Percentiles rank a stretch among this genome's conserved stretches.
phyloP scores from a whole-genome alignment of 371 early-diverging fungal species.

The Mucor plumbeus region DNA sequence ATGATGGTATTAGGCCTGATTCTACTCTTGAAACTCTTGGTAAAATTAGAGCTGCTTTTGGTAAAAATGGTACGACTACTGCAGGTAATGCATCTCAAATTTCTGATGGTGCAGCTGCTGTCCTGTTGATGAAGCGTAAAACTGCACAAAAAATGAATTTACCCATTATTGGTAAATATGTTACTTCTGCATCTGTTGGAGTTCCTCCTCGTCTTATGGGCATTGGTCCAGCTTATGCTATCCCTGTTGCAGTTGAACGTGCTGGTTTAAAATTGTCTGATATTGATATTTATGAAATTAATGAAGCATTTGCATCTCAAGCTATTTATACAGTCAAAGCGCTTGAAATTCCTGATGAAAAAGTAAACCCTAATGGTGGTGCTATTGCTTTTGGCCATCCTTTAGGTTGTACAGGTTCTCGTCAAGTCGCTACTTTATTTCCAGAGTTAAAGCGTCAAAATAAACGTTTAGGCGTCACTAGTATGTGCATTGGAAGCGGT shows the following conservation, averaged over 20 bases:
- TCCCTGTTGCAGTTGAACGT: slow-evolving; percentile 88
- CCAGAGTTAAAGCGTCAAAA: slow-evolving; percentile 89
- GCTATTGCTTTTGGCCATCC: slow-evolving; percentile 77
- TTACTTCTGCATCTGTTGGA: slow-evolving; percentile 90
- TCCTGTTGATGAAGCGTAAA: slow-evolving; percentile 93
- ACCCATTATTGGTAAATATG: slow-evolving; percentile 87
- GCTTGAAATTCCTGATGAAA: slow-evolving; percentile 81
- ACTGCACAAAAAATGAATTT: slow-evolving; percentile 88
- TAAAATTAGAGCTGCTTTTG: slow-evolving; percentile 93
- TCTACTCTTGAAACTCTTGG: slow-evolving; percentile 80
- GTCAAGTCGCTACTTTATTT: slow-evolving; percentile 94
- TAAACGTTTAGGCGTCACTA: slow-evolving; percentile 84
- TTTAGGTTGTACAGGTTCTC: slow-evolving; percentile 90
- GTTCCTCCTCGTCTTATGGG: slow-evolving; percentile 92
- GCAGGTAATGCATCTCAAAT: slow-evolving; percentile 99
- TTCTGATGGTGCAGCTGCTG: slow-evolving; percentile 98
- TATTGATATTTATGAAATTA: slow-evolving; percentile 84
- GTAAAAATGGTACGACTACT: slow-evolving; percentile 81
- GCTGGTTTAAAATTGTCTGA: slow-evolving; percentile 82
- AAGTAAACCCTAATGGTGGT: slow-evolving; percentile 98
- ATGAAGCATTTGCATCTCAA: slow-evolving; percentile 99
- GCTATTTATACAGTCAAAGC: slow-evolving; percentile 90
- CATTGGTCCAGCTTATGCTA: slow-evolving; percentile 95
- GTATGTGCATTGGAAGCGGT: slow-evolving; percentile 97
- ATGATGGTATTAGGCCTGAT: slow-evolving; percentile 93